These are phyloP conservation scores for Colletotrichum abscissum DNA, from an alignment of 2,329 filamentous ascomycete species.

Conservation along the genomic window DNA sequence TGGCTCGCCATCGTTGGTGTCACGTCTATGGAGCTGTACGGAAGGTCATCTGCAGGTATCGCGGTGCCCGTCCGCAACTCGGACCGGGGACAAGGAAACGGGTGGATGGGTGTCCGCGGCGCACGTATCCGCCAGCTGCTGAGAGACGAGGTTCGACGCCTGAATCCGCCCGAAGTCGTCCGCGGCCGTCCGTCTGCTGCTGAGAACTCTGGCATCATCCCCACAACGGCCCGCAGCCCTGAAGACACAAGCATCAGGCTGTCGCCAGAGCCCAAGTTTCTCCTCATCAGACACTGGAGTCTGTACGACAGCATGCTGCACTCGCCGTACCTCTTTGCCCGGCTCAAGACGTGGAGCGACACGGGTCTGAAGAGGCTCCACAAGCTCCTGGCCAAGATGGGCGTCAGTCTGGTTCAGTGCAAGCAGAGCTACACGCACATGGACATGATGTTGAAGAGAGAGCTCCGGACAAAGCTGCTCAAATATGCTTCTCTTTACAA, in stretches of 20 bases:
- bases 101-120: slow-evolving; percentile 85
- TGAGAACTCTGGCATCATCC: slow-evolving; percentile 84
- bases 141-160: slow-evolving; percentile 90
- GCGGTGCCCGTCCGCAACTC: slow-evolving; percentile 68
- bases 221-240: slow-evolving; percentile 86
- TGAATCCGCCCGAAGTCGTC: slow-evolving; percentile 82
- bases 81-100: slow-evolving; percentile 68
- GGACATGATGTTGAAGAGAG: slow-evolving; percentile 96
- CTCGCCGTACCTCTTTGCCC: slow-evolving; percentile 91
- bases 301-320: slow-evolving; percentile 99
- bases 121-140: slow-evolving; percentile 87
- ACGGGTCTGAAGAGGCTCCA: slow-evolving; percentile 87
- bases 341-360: slow-evolving; percentile 95
- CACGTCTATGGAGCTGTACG: slow-evolving; percentile 92
- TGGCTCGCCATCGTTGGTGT: slow-evolving; percentile 97
- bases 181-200: slow-evolving; percentile 71
- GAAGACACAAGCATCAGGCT: slow-evolving; percentile 93
- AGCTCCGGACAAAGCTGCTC: slow-evolving; percentile 84
- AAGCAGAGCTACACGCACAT: slow-evolving; percentile 97
- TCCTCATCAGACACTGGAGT: slow-evolving; percentile 95
- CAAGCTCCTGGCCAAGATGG: slow-evolving; percentile 98
- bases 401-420: slow-evolving; percentile 91
- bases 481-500: slow-evolving; percentile 95
- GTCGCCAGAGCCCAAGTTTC: slow-evolving; percentile 92
- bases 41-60: slow-evolving; percentile 84